Percentiles rank a stretch among this genome's conserved stretches.
Evolutionary conservation across 177 flowering plant genomes (phyloP).

Genomic region (Vitis hybrid): DNA sequence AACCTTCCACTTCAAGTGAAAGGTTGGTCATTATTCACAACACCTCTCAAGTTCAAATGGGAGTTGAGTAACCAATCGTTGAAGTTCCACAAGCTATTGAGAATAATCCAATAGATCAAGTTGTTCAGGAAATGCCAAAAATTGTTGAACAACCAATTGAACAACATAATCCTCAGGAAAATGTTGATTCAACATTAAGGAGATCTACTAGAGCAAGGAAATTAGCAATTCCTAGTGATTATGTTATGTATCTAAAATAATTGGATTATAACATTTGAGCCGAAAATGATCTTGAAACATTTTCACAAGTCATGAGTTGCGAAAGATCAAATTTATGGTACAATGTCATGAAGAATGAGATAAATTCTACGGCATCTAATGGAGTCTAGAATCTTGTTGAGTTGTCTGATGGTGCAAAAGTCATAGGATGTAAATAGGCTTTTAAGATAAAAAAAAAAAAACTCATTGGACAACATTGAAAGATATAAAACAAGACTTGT

Average conservation of each 20-base stretch:
- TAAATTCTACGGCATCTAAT: no score
- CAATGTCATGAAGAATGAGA: no score
- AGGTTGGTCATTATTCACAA: slow-evolving; percentile 4
- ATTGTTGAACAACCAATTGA: background rate
- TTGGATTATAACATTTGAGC: slow-evolving; percentile 1
- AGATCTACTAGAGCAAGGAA: slow-evolving; percentile 11
- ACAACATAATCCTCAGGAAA: background rate
- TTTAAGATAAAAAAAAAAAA: no score
- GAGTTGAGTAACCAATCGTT: slow-evolving; percentile 4
- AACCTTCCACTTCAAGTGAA: background rate
- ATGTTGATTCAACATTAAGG: background rate
- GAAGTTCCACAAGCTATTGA: slow-evolving; percentile 5
- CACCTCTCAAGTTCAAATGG: slow-evolving; percentile 8
- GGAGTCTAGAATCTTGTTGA: no score
- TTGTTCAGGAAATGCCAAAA: background rate
- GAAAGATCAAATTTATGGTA: no score
- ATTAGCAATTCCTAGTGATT: slow-evolving; percentile 14
- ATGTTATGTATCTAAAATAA: slow-evolving; percentile 11
- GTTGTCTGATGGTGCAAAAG: no score
- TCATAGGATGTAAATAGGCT: no score
- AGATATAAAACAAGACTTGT: no score
- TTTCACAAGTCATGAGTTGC: no score
- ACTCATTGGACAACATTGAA: no score
- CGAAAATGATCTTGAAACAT: no score
- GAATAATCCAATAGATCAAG: no score